Percentiles rank a stretch among this genome's conserved stretches.
Conservation (phyloP, 2,329 filamentous ascomycete genomes). For the Cordyceps cicadae region DNA sequence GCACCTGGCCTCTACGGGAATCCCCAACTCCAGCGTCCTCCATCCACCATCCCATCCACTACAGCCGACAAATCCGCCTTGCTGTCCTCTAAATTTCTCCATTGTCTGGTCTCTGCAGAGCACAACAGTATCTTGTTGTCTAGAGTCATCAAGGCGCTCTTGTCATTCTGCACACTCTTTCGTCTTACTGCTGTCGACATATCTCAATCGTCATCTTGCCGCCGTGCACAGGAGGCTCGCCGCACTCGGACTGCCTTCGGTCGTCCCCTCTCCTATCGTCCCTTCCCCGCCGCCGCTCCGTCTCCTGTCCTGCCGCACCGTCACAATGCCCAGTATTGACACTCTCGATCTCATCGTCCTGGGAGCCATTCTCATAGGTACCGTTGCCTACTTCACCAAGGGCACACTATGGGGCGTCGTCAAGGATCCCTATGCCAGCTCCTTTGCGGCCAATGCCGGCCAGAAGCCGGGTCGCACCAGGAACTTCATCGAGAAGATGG, state of each 20-base stretch:
- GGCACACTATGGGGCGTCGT: slow-evolving; percentile 84
- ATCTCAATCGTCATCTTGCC: background rate
- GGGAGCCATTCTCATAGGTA: slow-evolving; percentile 73
- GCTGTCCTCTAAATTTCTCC: slow-evolving; percentile 2
- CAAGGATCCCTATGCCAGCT: slow-evolving; percentile 80
- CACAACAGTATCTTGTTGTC: background rate
- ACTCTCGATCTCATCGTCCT: slow-evolving; percentile 93
- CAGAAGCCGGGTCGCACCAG: slow-evolving; percentile 77
- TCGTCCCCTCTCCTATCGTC: background rate
- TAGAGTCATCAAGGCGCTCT: background rate
- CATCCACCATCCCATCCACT: background rate
- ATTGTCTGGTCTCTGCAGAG: background rate
- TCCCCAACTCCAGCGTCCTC: background rate
- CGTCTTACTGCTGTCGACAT: background rate
- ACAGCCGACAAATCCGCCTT: background rate
- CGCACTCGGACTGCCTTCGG: background rate
- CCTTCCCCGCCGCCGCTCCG: background rate
- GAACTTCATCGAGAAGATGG: slow-evolving; percentile 92
- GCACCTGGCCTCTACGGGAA: slow-evolving; percentile 7
- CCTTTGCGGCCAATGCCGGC: slow-evolving; percentile 60
- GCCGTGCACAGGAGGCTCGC: background rate
- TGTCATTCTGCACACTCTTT: background rate
- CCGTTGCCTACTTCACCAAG: slow-evolving; percentile 94
- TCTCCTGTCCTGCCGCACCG: slow-evolving; percentile 8
- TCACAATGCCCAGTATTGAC: slow-evolving; percentile 86